A percentile compares a stretch with the other conserved stretches of the same genome.
phyloP scores from a whole-genome alignment of 164 flowering plant genomes.

The Echeveria elegans region DNA sequence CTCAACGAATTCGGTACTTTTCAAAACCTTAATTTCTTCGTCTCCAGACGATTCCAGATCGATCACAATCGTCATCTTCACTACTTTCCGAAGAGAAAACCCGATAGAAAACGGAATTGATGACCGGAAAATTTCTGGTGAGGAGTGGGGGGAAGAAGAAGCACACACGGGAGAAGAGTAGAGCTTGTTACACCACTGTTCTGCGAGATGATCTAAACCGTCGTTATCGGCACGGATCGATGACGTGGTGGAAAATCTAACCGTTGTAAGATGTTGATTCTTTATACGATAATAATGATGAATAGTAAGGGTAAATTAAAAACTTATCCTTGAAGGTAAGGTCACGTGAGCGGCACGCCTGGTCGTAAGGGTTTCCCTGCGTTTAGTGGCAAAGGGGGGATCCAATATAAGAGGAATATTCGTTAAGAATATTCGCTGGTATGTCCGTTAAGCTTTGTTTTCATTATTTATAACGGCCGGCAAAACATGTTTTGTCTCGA shows the following conservation, averaged over 20 bases:
- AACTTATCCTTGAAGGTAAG: no score
- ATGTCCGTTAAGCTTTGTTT: no score
- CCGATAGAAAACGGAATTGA: neutral
- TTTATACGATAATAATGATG: no score
- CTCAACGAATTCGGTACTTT: no score
- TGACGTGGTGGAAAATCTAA: constrained; percentile 40
- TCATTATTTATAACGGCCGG: no score
- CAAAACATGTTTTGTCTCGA: no score
- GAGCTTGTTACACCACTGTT: constrained; percentile 22
- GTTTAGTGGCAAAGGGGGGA: no score
- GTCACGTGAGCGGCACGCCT: no score
- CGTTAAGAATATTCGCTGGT: no score
- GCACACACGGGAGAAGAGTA: neutral
- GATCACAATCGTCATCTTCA: neutral
- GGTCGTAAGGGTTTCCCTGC: no score
- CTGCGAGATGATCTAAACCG: constrained; percentile 36
- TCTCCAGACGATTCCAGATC: constrained; percentile 10
- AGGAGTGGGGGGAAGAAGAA: constrained; percentile 9
- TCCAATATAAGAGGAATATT: no score
- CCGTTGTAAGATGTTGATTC: constrained; percentile 10
- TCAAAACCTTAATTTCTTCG: constrained; percentile 12
- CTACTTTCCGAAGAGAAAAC: neutral
- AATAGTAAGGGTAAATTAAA: no score
- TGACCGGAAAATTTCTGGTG: constrained; percentile 13
- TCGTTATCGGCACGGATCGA: constrained; percentile 24